A percentile compares a stretch with the other conserved stretches of the same genome.
phyloP scores from a whole-genome alignment of 768 basidiomycete genomes.

The Harrya chromipes region DNA sequence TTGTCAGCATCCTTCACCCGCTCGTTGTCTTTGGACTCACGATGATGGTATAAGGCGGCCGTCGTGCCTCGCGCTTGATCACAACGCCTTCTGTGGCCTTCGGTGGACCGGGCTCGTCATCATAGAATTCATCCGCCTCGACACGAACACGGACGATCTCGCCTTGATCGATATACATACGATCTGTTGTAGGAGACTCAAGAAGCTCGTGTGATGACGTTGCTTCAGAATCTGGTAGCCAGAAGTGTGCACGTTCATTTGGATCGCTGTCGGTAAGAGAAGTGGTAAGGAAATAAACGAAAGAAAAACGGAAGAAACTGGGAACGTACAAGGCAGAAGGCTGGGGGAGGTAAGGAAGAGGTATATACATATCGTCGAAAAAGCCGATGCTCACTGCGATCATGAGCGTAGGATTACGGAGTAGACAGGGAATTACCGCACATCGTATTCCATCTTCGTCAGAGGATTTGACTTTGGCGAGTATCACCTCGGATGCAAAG shows the following conservation, averaged over 20 bases:
- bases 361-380: slow-evolving; percentile 93
- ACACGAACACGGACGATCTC: slow-evolving; percentile 77
- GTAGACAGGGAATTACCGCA: slow-evolving; percentile 36
- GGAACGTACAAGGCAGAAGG: slow-evolving; percentile 70
- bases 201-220: slow-evolving; percentile 58
- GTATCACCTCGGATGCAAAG: slow-evolving; percentile 83
- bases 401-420: not conserved
- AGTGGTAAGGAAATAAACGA: not conserved
- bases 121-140: slow-evolving; percentile 79
- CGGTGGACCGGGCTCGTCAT: slow-evolving; percentile 83
- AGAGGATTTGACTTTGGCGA: slow-evolving; percentile 85
- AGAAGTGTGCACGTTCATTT: slow-evolving; percentile 81
- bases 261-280: slow-evolving; percentile 52
- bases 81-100: slow-evolving; percentile 69
- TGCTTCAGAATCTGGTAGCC: slow-evolving; percentile 63
- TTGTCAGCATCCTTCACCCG: not conserved
- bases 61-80: slow-evolving; percentile 44
- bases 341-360: slow-evolving; percentile 73
- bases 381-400: slow-evolving; percentile 78
- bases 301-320: not conserved
- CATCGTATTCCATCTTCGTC: slow-evolving; percentile 83
- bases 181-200: slow-evolving; percentile 58
- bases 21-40: slow-evolving; percentile 38
- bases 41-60: slow-evolving; percentile 67
- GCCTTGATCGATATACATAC: slow-evolving; percentile 80